phyloP scores from a whole-genome alignment of 768 basidiomycete genomes.

The Krasilnikovozyma curviuscula region DNA sequence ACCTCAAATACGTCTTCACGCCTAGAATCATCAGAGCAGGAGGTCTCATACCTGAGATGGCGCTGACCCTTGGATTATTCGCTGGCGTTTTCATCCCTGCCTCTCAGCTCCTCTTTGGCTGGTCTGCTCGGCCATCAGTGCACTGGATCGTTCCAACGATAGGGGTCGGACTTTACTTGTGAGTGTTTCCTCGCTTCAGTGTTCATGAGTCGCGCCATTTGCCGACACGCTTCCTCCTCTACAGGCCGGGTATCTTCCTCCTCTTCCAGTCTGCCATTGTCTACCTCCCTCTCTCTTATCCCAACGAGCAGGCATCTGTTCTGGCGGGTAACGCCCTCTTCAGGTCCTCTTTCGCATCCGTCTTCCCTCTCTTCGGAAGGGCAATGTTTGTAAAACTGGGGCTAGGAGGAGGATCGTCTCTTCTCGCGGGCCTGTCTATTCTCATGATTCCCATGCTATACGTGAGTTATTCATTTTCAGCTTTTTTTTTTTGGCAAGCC shows the following conservation, averaged over 20 bases:
- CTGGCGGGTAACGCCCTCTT: slow-evolving; percentile 27
- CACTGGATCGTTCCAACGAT: slow-evolving; percentile 21
- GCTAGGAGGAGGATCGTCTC: slow-evolving; percentile 21
- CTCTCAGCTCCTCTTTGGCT: slow-evolving; percentile 22
- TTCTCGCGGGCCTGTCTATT: slow-evolving; percentile 23
- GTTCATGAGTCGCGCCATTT: too few relatives aligned
- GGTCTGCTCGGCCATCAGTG: slow-evolving; percentile 17
- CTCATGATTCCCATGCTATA: slow-evolving; percentile 24
- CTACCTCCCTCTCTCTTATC: too few relatives aligned
- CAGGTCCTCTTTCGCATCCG: slow-evolving; percentile 20
- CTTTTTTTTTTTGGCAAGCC: too few relatives aligned
- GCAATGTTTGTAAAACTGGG: slow-evolving; percentile 22
- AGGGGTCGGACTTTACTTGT: slow-evolving; percentile 14
- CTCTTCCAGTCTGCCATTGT: too few relatives aligned
- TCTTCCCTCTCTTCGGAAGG: slow-evolving; percentile 21
- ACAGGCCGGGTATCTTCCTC: too few relatives aligned
- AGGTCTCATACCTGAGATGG: slow-evolving; percentile 13
- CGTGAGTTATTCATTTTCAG: too few relatives aligned
- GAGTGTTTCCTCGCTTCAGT: too few relatives aligned
- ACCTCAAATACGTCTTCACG: slow-evolving; percentile 4
- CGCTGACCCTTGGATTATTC: slow-evolving; percentile 2
- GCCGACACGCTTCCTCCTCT: too few relatives aligned
- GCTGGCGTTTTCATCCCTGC: slow-evolving; percentile 13
- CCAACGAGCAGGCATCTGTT: slow-evolving; percentile 23
- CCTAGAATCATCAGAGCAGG: slow-evolving; percentile 3